Evolutionary conservation across 129 eudicot genomes (phyloP), one percentile per base, ranked within the genome.

Genomic region (Mikania micrantha): DNA sequence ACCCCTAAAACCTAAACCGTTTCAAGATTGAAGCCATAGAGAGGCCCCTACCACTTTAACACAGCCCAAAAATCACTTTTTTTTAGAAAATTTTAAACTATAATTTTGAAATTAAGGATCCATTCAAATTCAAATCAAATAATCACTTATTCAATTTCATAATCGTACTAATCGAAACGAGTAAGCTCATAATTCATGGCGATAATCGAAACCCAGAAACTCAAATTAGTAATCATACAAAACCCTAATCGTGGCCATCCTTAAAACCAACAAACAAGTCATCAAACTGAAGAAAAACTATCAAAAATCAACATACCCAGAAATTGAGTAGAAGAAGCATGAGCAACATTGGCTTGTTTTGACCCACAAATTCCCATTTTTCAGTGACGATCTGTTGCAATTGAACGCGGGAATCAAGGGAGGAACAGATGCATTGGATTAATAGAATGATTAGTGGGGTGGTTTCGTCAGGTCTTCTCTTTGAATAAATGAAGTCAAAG

Each of bases 301-400:
- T 15, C 15, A 72, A 29, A 32, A 16, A 48, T 29, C 2, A 66
- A 24, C 75, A 20, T 82, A 90, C 97, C 97, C 16, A 12, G 65
- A 64, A 86, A 79, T 21, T 82, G 91, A 66, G 78, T 64, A 47
- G 95, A 90, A 62, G 91, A 86, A 70, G 86, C 91, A 87, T 90
- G 95, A 67, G 91, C 91, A 70, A 82, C 81, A 71, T 84, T 87
- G 13, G 91, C 78, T 24, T 87, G 72, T 66, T 72, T 84, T 15
- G 91, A 91, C 10, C 36, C 59, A 72, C 97, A 90, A 71, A 79
- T 72, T 21, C 97, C 95, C 97, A 90, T 90, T 19, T 48, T 54
- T 17, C 25, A 22, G 32, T 40, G 59, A 40, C 15, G 74, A 24
- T 29, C 12, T 70, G 27, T 15, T 72, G 17, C 16, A 48, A 64